Evolutionary conservation across 208 protist species (phyloP).

Genomic region (Lotmaria passim): DNA sequence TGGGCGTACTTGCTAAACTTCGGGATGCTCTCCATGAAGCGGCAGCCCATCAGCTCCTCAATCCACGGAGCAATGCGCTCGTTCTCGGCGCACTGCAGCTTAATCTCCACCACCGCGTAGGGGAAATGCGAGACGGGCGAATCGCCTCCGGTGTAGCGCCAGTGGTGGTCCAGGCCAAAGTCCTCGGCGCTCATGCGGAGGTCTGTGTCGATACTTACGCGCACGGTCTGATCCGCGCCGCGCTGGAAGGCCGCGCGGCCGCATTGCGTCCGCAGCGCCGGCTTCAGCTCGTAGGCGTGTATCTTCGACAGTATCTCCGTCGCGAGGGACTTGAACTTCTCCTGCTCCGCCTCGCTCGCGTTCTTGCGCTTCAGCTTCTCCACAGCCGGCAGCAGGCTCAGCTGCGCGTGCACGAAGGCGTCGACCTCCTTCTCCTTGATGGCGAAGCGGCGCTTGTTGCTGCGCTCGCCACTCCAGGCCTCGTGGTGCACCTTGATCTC

Average conservation of each 20-base stretch:
- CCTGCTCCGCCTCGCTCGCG: conserved; percentile 64
- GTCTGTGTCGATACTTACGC: conserved; percentile 90
- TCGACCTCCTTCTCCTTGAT: conserved; percentile 86
- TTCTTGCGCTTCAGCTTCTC: conserved; percentile 82
- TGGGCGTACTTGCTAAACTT: conserved; percentile 93
- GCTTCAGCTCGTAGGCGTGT: conserved; percentile 86
- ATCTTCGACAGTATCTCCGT: conserved; percentile 87
- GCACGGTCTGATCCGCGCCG: conserved; percentile 82
- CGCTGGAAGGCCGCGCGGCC: conserved; percentile 88
- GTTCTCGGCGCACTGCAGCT: conserved; percentile 89
- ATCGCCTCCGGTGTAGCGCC: conserved; percentile 81
- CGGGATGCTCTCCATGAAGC: conserved; percentile 89
- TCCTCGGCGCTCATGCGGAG: conserved; percentile 80
- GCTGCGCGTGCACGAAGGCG: conserved; percentile 69
- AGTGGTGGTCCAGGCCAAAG: conserved; percentile 87
- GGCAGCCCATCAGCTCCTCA: conserved; percentile 89
- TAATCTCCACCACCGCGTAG: conserved; percentile 90
- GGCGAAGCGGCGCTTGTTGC: conserved; percentile 88
- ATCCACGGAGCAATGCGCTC: conserved; percentile 90
- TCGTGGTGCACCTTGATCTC: conserved; percentile 92
- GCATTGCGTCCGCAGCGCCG: conserved; percentile 86
- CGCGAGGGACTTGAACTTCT: conserved; percentile 83
- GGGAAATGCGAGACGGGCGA: conserved; percentile 76
- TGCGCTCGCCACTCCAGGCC: conserved; percentile 87
- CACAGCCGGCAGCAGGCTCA: conserved; percentile 67